A percentile compares a stretch with the other conserved stretches of the same genome.
Conservation (phyloP, 1,284 basidiomycete genomes). For the Porogramme epimiltina region DNA sequence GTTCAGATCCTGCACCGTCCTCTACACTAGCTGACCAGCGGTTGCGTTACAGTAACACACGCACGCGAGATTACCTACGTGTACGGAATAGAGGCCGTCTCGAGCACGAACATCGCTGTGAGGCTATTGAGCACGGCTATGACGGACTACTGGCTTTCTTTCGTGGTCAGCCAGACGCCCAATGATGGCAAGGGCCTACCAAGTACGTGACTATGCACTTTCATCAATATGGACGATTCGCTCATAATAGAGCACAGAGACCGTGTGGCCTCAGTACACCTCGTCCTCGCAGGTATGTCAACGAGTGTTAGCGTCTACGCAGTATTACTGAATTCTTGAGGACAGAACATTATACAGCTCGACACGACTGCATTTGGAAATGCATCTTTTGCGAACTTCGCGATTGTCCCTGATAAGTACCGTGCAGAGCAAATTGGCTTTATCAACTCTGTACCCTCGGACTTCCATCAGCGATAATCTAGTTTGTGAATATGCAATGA, state of each 20-base stretch:
- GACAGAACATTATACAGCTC: conserved; percentile 20
- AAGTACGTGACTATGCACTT: conserved; percentile 28
- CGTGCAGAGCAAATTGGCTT: conserved; percentile 16
- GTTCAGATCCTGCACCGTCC: no score
- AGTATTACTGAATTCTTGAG: not conserved
- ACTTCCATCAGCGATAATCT: not conserved
- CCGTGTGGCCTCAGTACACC: conserved; percentile 21
- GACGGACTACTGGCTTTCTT: conserved; percentile 57
- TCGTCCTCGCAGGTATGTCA: conserved; percentile 9
- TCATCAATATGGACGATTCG: no score
- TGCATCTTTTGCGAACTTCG: conserved; percentile 8
- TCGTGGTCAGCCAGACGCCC: conserved; percentile 47
- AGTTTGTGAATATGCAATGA: no score
- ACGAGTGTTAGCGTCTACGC: not conserved
- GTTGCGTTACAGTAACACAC: conserved; percentile 36
- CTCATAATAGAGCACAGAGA: conserved; percentile 8
- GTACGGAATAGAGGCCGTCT: conserved; percentile 31
- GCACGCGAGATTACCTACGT: conserved; percentile 43
- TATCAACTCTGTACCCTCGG: conserved; percentile 9
- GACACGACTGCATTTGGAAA: not conserved
- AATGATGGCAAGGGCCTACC: conserved; percentile 47
- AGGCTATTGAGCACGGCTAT: conserved; percentile 38
- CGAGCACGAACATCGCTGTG: conserved; percentile 26
- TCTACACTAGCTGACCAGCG: no score
- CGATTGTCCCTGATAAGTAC: conserved; percentile 16